Evolutionary conservation across 345 rosid species (phyloP).

Genomic region (Lumnitzera racemosa): DNA sequence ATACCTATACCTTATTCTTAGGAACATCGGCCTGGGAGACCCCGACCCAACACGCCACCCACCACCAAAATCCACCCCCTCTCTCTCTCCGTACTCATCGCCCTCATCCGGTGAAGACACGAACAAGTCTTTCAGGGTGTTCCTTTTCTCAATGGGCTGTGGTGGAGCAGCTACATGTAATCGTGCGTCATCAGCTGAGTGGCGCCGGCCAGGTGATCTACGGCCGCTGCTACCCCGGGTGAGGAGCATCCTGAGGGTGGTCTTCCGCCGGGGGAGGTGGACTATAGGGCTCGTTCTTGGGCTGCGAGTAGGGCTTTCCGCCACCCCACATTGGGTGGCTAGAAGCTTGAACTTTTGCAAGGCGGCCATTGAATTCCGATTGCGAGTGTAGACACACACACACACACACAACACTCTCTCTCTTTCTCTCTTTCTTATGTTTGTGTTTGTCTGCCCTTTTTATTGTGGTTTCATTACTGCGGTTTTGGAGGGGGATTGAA

Average conservation of each 20-base stretch:
- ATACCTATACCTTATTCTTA: constrained; percentile 53
- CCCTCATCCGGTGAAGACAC: constrained; percentile 23
- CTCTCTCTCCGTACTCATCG: constrained; percentile 14
- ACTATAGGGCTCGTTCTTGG: constrained; percentile 76
- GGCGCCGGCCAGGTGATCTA: constrained; percentile 24
- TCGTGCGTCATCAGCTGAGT: constrained; percentile 10
- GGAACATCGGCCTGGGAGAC: constrained; percentile 47
- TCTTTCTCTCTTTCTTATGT: constrained; percentile 3
- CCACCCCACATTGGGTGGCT: constrained; percentile 84
- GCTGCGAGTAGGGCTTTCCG: constrained; percentile 66
- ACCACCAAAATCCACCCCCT: constrained; percentile 4
- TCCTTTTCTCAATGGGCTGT: constrained; percentile 20
- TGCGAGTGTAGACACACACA: too few relatives aligned
- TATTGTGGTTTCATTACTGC: not conserved
- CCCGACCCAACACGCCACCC: constrained; percentile 24
- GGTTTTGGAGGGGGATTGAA: constrained; percentile 16
- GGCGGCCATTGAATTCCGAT: constrained; percentile 43
- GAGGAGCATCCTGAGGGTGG: constrained; percentile 70
- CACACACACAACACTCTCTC: not conserved
- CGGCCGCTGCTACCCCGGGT: constrained; percentile 33
- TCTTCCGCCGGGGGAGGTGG: constrained; percentile 58
- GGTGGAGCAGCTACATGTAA: not conserved
- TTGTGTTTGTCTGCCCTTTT: constrained; percentile 6
- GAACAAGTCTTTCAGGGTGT: constrained; percentile 61
- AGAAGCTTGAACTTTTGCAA: constrained; percentile 77